A percentile compares a stretch with the other conserved stretches of the same genome.
Conservation (phyloP, 1,284 basidiomycete genomes). For the Ceratobasidium sp. region DNA sequence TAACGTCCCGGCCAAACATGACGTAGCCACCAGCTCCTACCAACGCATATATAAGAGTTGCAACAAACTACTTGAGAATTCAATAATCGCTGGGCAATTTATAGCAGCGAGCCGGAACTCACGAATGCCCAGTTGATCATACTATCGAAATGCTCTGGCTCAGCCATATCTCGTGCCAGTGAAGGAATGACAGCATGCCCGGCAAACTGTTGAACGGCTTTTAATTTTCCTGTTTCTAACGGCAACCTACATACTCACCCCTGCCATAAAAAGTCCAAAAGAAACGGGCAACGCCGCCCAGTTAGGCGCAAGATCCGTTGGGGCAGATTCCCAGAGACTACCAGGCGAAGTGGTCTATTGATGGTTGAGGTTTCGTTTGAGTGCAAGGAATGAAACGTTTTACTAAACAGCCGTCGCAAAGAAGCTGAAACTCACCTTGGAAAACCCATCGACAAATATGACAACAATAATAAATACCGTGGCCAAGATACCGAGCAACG, state of each 20-base stretch:
- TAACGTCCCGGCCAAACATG: constrained; percentile 87
- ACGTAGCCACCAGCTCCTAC: constrained; percentile 88
- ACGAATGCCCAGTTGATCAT: constrained; percentile 90
- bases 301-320: constrained; percentile 69
- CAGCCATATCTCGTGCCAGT: constrained; percentile 87
- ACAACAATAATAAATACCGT: constrained; percentile 80
- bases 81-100: neutral
- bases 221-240: neutral
- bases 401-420: no score
- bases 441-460: constrained; percentile 83
- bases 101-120: constrained; percentile 46
- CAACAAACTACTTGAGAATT: constrained; percentile 61
- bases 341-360: constrained; percentile 72
- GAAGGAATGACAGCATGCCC: constrained; percentile 94
- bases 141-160: constrained; percentile 79
- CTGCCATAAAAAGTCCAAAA: constrained; percentile 94
- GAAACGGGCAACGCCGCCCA: constrained; percentile 63
- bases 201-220: constrained; percentile 66
- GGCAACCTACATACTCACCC: constrained; percentile 58
- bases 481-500: constrained; percentile 82
- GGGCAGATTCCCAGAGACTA: constrained; percentile 77
- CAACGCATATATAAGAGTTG: constrained; percentile 78
- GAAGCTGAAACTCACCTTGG: constrained; percentile 60
- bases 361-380: no score
- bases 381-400: neutral